These are phyloP conservation scores for Artemisia argyi DNA, from an alignment of 129 eudicot genomes.

Conservation along the genomic window DNA sequence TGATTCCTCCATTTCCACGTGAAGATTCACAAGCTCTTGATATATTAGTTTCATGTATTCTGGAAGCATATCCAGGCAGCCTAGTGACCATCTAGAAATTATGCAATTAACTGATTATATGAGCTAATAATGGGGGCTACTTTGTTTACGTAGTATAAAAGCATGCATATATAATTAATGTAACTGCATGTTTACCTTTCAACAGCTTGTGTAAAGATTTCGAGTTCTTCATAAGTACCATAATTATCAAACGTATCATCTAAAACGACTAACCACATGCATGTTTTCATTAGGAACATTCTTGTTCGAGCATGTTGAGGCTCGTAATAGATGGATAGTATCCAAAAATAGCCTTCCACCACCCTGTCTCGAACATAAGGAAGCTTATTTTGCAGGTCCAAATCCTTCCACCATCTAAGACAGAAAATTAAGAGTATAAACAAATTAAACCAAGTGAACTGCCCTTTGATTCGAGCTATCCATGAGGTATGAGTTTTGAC, in stretches of 20 bases:
- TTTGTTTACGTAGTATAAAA: background rate
- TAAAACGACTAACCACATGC: constrained; percentile 19
- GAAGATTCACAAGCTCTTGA: constrained; percentile 32
- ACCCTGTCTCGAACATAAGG: constrained; percentile 51
- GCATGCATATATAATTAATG: too few relatives aligned
- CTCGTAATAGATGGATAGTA: constrained; percentile 31
- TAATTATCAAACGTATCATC: constrained; percentile 14
- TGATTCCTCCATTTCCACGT: constrained; percentile 31
- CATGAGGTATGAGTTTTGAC: background rate
- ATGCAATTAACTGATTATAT: too few relatives aligned
- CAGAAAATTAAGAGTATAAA: background rate
- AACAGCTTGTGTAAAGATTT: constrained; percentile 28
- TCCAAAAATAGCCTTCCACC: constrained; percentile 45
- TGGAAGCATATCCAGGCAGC: too few relatives aligned
- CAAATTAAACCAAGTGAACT: background rate
- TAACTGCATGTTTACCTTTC: constrained; percentile 24
- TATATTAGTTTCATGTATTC: too few relatives aligned
- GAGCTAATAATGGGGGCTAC: background rate
- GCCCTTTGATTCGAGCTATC: background rate
- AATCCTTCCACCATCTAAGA: constrained; percentile 45
- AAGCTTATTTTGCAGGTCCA: constrained; percentile 29
- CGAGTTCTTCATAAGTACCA: background rate
- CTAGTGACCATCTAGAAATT: too few relatives aligned
- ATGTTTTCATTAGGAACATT: constrained; percentile 23
- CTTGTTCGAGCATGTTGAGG: constrained; percentile 31